Evolutionary conservation across 257 asterid genomes (phyloP), one percentile per base, ranked within the genome.

Genomic region (Solanum ossicruentum): DNA sequence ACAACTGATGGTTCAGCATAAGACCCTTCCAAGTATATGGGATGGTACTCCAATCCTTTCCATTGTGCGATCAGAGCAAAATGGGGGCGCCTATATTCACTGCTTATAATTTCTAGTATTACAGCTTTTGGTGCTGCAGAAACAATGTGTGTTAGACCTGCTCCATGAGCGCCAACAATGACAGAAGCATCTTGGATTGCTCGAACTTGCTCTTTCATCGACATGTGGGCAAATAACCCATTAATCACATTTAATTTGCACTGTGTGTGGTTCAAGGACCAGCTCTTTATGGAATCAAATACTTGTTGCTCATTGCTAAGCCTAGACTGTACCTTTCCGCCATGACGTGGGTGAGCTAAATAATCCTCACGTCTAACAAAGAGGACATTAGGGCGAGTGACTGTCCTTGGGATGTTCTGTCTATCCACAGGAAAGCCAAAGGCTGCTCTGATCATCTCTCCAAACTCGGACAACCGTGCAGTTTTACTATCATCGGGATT

Each of bases 111-210:
- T 93, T 97, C 99, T 18, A 97, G 83, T 81, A 97, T 90, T 60
- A 90, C 91, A 0, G 98, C 87, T n/a, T 86, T 81, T 2, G 93
- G 90, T 12, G 86, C 82, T 15, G 98, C 98, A 7, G 99, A 92
- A 21, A 97, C 93, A 66, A 92, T 92, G 83, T 97, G 99, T 45
- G 99, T 95, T 56, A 97, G 87, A 49, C 99, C 99, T 2, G 99
- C 99, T n/a, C 99, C 99, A 60, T 97, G 99, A 81, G 99, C 99
- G 10, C 99, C 98, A 0, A 94, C 58, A 32, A 97, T 94, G 49
- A 97, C 98, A 0, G 89, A 90, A 54, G 98, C 98, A 83, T 95
- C 98, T 87, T 92, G 96, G 77, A 97, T 95, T 65, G 97, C 98
- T 72, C 93, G 90, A 69, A 97, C 89, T 87, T 97, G 99, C 86